phyloP scores from a whole-genome alignment of 345 rosid species.

The Odontarrhena argentea region DNA sequence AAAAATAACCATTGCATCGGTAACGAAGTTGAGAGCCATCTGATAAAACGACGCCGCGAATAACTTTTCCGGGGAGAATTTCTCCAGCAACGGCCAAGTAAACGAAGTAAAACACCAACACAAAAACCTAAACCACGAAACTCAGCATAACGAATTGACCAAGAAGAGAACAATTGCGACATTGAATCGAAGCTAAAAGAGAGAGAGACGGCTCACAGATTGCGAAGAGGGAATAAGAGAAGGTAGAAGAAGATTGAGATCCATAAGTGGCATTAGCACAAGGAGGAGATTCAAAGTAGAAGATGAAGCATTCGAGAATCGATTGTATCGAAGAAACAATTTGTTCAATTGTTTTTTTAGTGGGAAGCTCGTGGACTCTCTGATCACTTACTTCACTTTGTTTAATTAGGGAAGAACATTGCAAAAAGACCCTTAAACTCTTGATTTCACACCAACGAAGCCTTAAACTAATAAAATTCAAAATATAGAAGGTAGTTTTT shows the following conservation, averaged over 20 bases:
- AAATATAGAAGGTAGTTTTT: too few relatives aligned
- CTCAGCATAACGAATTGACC: background rate
- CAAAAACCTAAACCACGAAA: slow-evolving; percentile 47
- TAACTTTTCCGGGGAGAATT: slow-evolving; percentile 63
- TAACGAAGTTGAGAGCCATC: slow-evolving; percentile 74
- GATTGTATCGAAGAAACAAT: slow-evolving; percentile 22
- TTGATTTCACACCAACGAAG: background rate
- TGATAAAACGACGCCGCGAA: slow-evolving; percentile 60
- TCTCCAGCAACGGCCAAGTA: slow-evolving; percentile 74
- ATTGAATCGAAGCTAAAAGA: slow-evolving; percentile 5
- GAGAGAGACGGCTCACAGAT: slow-evolving; percentile 50
- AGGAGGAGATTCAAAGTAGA: slow-evolving; percentile 9
- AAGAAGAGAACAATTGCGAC: background rate
- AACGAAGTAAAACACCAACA: slow-evolving; percentile 53
- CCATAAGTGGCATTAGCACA: slow-evolving; percentile 43
- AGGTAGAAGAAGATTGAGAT: slow-evolving; percentile 49
- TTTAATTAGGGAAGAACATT: background rate
- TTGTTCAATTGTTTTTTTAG: slow-evolving; percentile 19
- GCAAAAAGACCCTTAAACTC: background rate
- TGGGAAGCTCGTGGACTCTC: slow-evolving; percentile 36
- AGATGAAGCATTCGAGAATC: slow-evolving; percentile 30
- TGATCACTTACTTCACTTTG: slow-evolving; percentile 15
- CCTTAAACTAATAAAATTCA: background rate
- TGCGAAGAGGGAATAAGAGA: slow-evolving; percentile 57
- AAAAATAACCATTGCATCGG: slow-evolving; percentile 68